A percentile compares a stretch with the other conserved stretches of the same genome.
Evolutionary conservation across 129 eudicot species (phyloP).

Genomic region (Pulicaria dysenterica): DNA sequence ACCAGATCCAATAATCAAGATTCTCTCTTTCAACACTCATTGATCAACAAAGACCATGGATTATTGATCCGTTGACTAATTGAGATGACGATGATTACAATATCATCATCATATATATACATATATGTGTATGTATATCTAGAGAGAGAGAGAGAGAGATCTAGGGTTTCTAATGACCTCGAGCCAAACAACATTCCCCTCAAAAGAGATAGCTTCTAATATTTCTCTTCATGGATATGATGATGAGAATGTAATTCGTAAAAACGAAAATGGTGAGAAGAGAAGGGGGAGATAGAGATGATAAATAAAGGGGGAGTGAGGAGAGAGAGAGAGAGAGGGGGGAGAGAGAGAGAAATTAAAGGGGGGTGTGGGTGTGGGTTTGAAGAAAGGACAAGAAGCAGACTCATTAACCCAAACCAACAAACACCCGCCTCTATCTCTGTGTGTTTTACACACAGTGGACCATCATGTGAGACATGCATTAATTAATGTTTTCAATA

Average conservation of each 20-base stretch:
- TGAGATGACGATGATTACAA: slow-evolving; percentile 20
- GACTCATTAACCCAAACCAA: slow-evolving; percentile 38
- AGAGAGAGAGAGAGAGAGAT: slow-evolving; percentile 24
- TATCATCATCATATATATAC: not conserved
- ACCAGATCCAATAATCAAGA: slow-evolving; percentile 36
- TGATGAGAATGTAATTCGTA: not conserved
- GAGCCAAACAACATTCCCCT: slow-evolving; percentile 54
- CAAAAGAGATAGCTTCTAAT: slow-evolving; percentile 34
- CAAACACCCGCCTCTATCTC: slow-evolving; percentile 26
- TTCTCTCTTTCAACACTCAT: slow-evolving; percentile 14
- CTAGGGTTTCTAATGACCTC: slow-evolving; percentile 37
- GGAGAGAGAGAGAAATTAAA: not conserved
- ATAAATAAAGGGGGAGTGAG: slow-evolving; percentile 32
- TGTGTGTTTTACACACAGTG: slow-evolving; percentile 27
- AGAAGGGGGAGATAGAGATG: slow-evolving; percentile 33
- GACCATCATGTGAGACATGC: slow-evolving; percentile 21
- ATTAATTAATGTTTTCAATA: slow-evolving; percentile 7
- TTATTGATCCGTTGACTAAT: slow-evolving; percentile 31
- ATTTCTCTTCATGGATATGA: not conserved
- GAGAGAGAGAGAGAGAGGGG: slow-evolving; percentile 26
- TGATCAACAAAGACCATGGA: slow-evolving; percentile 36
- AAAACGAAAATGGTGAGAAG: slow-evolving; percentile 30
- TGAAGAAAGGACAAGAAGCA: slow-evolving; percentile 33
- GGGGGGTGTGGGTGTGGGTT: not conserved
- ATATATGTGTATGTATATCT: not conserved